phyloP scores from a whole-genome alignment of 257 asterid species.

The Petrea volubilis region DNA sequence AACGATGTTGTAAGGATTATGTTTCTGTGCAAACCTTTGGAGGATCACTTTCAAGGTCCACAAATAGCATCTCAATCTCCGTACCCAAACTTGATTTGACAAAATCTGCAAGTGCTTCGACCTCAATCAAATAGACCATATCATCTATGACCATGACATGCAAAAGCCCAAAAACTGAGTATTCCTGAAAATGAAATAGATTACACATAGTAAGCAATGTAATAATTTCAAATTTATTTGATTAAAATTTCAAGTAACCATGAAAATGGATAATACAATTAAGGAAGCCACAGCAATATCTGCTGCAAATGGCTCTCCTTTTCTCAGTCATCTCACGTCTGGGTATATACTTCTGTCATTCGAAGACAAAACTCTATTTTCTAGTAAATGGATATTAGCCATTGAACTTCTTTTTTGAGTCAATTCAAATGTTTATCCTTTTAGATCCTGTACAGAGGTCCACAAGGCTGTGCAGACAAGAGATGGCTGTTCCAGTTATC shows the following conservation, averaged over 20 bases:
- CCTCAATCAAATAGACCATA: constrained; percentile 72
- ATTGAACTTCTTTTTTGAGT: constrained; percentile 5
- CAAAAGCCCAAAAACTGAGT: constrained; percentile 50
- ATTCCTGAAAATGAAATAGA: constrained; percentile 50
- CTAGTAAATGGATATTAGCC: background rate
- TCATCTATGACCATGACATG: constrained; percentile 79
- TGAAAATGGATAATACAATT: background rate
- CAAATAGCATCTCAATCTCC: constrained; percentile 41
- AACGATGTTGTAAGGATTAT: background rate
- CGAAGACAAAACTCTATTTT: background rate
- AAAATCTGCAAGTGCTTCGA: constrained; percentile 47
- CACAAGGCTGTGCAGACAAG: constrained; percentile 10
- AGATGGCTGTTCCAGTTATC: background rate
- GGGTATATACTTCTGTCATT: background rate
- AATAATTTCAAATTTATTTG: background rate
- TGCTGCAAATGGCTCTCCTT: background rate
- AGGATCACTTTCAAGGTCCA: constrained; percentile 79
- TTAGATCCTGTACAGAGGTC: background rate
- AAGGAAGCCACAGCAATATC: background rate
- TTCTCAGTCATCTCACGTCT: background rate
- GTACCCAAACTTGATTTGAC: constrained; percentile 44
- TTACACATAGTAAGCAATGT: background rate
- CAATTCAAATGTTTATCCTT: background rate
- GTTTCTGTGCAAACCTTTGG: constrained; percentile 48
- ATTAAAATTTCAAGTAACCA: background rate